A percentile compares a stretch with the other conserved stretches of the same genome.
Conservation (phyloP, 169 alveolate species). For the Babesia gibsoni region DNA sequence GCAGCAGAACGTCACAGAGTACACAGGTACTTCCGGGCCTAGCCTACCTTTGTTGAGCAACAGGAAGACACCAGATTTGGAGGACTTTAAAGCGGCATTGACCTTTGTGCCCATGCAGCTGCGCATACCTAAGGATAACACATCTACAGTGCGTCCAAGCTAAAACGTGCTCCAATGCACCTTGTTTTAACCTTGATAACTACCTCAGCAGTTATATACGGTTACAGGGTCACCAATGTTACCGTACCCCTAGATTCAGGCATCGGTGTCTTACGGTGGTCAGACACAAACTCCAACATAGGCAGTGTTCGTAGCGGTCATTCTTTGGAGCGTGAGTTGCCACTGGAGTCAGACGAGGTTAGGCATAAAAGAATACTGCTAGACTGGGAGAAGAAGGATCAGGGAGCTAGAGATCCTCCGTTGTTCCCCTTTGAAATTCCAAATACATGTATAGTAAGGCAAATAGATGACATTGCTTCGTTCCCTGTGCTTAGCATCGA, state of each 20-base stretch:
- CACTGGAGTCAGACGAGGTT: not conserved
- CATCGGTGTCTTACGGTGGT: not conserved
- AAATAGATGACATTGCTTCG: not conserved
- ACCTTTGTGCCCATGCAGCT: constrained; percentile 44
- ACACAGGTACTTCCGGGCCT: not conserved
- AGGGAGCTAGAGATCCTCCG: not conserved
- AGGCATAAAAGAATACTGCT: not conserved
- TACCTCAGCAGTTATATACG: not conserved
- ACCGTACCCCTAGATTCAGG: constrained; percentile 14
- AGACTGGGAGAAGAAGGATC: not conserved
- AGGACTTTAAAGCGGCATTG: constrained; percentile 11
- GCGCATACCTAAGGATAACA: not conserved
- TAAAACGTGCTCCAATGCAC: not conserved
- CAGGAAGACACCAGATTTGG: not conserved
- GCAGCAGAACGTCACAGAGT: not conserved
- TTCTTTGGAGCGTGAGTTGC: not conserved
- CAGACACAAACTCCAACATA: not conserved
- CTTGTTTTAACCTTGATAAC: not conserved
- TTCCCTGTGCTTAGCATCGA: constrained; percentile 32
- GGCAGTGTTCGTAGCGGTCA: not conserved
- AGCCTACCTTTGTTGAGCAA: not conserved
- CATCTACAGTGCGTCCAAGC: constrained; percentile 7
- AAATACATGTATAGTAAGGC: not conserved
- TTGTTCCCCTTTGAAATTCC: not conserved
- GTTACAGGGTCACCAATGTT: not conserved